Percentiles rank a stretch among this genome's conserved stretches.
These are phyloP conservation scores for Plasmodium berghei DNA, from an alignment of 169 alveolate genomes.

Conservation along the genomic window DNA sequence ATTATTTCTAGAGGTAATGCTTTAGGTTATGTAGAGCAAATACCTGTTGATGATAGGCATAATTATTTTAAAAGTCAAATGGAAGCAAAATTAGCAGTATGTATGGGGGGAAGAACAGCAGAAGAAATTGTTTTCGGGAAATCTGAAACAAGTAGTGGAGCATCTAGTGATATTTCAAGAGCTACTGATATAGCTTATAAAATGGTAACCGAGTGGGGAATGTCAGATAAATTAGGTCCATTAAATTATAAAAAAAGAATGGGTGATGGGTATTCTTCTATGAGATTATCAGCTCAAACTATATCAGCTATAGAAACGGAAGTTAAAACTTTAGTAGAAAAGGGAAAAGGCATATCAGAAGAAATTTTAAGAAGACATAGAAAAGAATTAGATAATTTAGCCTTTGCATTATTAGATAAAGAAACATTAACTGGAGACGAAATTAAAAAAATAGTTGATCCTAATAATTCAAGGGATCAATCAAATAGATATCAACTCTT, in stretches of 20 bases:
- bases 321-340: conserved; percentile 84
- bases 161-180: conserved; percentile 91
- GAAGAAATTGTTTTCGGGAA: conserved; percentile 94
- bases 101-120: conserved; percentile 97
- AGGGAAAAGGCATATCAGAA: conserved; percentile 88
- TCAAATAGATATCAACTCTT: conserved; percentile 16
- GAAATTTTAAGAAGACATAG: conserved; percentile 85
- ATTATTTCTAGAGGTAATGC: conserved; percentile 95
- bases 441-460: conserved; percentile 78
- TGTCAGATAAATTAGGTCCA: conserved; percentile 91
- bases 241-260: conserved; percentile 80
- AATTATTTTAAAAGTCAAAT: conserved; percentile 90
- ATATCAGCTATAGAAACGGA: conserved; percentile 82
- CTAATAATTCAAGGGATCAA: conserved; percentile 59
- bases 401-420: conserved; percentile 85
- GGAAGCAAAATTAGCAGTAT: conserved; percentile 94
- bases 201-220: conserved; percentile 94
- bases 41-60: conserved; percentile 89
- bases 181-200: conserved; percentile 92
- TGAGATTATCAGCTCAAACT: conserved; percentile 82
- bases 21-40: conserved; percentile 92
- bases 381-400: conserved; percentile 82
- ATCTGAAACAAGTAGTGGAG: conserved; percentile 93
- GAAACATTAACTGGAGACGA: conserved; percentile 91
- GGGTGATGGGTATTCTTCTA: conserved; percentile 79